Evolutionary conservation across 169 alveolate genomes (phyloP), one percentile per base, ranked within the genome.

Genomic region (Plasmodium relictum): DNA sequence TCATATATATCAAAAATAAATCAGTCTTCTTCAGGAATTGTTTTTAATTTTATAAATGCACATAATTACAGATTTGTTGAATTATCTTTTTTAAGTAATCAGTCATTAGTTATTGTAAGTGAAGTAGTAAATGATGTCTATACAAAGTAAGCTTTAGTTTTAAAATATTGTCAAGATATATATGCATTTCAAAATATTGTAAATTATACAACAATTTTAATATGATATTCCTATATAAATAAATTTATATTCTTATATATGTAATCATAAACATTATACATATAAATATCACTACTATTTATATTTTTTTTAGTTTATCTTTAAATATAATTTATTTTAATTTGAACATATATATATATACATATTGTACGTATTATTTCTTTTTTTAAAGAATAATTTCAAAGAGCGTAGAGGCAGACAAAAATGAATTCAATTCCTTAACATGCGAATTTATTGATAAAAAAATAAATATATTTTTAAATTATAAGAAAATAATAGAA

Each of bases 401-500:
- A 14, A 66, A 48, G 24, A 44, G 65, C 8, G 91, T 83, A 0
- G 85, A 54, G 6, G 86, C 85, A 5, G 31, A 24, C 61, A 8
- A 41, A 5, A 58, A 22, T 0, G 56, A 41, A 20, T 83, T 69
- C 70, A 83, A 68, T 26, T 8, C 86, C 10, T 16, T 83, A 50
- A 83, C 71, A 14, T 56, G 73, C 31, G 74, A 83, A 45, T 83
- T 83, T 42, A 42, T 22, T 8, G 10, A 37, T 4, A 56, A 16
- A 6, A 54, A 83, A 83, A 83, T 83, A 50, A 58, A 56, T 61
- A 48, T 83, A 41, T 83, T 83, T 45, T 70, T 83, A 12, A 83
- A 83, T 69, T 83, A 83, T 63, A 70, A 83, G 54, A 69, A 68
- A 39, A 63, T 83, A 12, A 83, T 83, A 0, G 91, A 83, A 58